Evolutionary conservation across 2,329 filamentous ascomycete genomes (phyloP), one percentile per base, ranked within the genome.

Genomic region (Neocatenulostroma microsporum): DNA sequence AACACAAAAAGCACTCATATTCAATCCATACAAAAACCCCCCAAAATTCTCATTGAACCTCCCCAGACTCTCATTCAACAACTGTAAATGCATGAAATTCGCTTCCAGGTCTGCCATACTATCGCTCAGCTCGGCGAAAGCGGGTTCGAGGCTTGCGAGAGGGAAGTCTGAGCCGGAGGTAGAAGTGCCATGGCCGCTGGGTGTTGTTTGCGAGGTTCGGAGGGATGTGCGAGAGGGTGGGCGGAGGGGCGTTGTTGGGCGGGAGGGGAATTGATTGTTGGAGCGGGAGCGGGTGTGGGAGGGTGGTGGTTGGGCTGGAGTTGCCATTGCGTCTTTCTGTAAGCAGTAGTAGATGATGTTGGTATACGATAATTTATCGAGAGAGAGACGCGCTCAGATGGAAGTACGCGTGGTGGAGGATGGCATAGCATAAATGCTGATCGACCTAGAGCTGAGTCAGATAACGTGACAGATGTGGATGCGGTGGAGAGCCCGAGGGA

Each of bases 1-100:
- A 21, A 96, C 88, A 60, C 91, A 96, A 60, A 96, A 98, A 1
- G 91, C 91, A 62, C 95, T 96, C 88, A 98, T 95, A 57, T 96
- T 96, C 58, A 98, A 62, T 2, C 91, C 91, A 54, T 96, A 98
- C 30, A 98, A 66, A 54, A 98, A 96, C 50, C 82, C 86, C 1
- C 87, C 87, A 62, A 98, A 98, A 56, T 84, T 93, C 70, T 98
- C 91, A 62, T 82, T 89, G 63, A 98, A 98, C 18, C 91, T 78
- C 17, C 85, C 78, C 49, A 98, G 64, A 54, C 85, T 94, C 67
- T 96, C 89, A 57, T 98, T 87, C 80, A 98, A 93, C 45, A 95
- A 68, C 62, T 96, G 89, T 49, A 98, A 79, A 59, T 95, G 87
- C 81, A 94, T 86, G 69, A 96, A 87, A 61, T 98, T 96, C 42